phyloP scores from a whole-genome alignment of 805 yeast genomes.

The Geotrichum ghanense region DNA sequence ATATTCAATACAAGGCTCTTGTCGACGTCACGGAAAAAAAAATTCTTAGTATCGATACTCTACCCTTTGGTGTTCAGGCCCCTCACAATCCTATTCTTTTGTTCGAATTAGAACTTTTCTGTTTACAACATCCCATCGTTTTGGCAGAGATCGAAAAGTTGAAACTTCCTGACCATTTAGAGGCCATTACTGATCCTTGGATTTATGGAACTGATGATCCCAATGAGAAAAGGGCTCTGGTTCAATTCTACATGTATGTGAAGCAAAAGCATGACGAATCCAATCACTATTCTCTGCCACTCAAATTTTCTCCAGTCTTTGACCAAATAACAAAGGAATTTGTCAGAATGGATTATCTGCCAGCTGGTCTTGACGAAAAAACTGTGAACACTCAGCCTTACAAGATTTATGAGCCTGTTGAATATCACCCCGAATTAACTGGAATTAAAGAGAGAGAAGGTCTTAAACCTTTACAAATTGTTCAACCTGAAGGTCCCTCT shows the following conservation, averaged over 20 bases:
- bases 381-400: constrained; percentile 45
- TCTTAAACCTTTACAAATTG: constrained; percentile 62
- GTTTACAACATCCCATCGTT: constrained; percentile 44
- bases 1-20: constrained; percentile 51
- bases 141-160: constrained; percentile 56
- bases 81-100: constrained; percentile 60
- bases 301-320: constrained; percentile 64
- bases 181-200: constrained; percentile 66
- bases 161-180: constrained; percentile 44
- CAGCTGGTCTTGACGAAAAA: constrained; percentile 55
- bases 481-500: constrained; percentile 82
- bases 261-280: constrained; percentile 32
- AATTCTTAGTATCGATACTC: constrained; percentile 40
- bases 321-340: constrained; percentile 49
- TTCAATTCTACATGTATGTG: constrained; percentile 65
- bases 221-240: constrained; percentile 32
- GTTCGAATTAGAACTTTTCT: constrained; percentile 39
- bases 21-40: constrained; percentile 54
- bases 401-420: constrained; percentile 49
- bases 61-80: constrained; percentile 51
- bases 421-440: constrained; percentile 62
- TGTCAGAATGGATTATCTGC: constrained; percentile 62
- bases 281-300: constrained; percentile 44
- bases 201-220: constrained; percentile 67
- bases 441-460: constrained; percentile 45